These are phyloP conservation scores for Fraxinus pennsylvanica DNA, from an alignment of 257 asterid species.

Conservation along the genomic window DNA sequence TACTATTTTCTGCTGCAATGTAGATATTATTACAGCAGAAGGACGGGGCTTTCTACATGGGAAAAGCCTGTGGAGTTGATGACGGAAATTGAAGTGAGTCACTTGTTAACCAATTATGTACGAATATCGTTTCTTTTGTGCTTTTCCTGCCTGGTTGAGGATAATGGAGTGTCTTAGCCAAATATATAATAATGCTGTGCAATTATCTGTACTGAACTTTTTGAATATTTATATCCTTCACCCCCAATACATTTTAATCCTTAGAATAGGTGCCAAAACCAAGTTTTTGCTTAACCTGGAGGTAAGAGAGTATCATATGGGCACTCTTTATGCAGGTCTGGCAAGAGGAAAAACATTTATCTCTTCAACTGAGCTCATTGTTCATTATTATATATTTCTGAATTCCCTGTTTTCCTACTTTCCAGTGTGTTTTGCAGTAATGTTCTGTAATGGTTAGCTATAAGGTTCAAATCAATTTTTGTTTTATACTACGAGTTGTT, in stretches of 20 bases:
- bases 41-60: constrained; percentile 75
- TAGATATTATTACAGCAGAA: constrained; percentile 80
- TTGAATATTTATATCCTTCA: background rate
- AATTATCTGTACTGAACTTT: background rate
- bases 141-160: constrained; percentile 14
- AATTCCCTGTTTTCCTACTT: background rate
- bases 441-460: background rate
- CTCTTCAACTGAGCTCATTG: background rate
- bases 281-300: background rate
- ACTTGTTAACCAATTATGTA: constrained; percentile 7
- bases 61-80: constrained; percentile 88
- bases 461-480: constrained; percentile 1
- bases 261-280: background rate
- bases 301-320: background rate
- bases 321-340: background rate
- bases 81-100: constrained; percentile 72
- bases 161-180: background rate
- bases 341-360: constrained; percentile 5
- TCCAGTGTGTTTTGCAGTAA: constrained; percentile 5
- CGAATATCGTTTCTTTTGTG: constrained; percentile 13
- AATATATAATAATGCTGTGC: background rate
- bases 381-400: background rate
- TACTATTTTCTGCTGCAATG: constrained; percentile 19
- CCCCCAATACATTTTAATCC: background rate
- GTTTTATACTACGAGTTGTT: background rate